Conservation (phyloP, 2,329 filamentous ascomycete species). For the Sphaerostilbella broomeana region DNA sequence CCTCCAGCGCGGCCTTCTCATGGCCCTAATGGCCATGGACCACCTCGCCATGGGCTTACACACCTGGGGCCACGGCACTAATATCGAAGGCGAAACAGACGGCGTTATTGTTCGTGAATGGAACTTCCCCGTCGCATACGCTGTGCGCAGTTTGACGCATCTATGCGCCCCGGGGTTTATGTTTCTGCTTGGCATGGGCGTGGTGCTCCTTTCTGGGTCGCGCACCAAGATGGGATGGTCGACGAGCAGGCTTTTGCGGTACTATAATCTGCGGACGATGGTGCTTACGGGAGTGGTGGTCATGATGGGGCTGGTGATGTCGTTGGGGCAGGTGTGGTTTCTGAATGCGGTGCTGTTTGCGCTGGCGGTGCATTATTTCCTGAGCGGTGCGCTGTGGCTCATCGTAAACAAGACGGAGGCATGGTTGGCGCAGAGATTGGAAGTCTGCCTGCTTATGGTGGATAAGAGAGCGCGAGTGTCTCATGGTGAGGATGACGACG, state of each 20-base stretch:
- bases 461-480: slow-evolving; percentile 7
- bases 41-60: slow-evolving; percentile 34
- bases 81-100: slow-evolving; percentile 30
- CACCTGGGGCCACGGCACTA: slow-evolving; percentile 36
- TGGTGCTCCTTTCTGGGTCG: slow-evolving; percentile 39
- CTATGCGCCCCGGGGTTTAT: slow-evolving; percentile 41
- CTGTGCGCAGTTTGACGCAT: slow-evolving; percentile 37
- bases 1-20: slow-evolving; percentile 38
- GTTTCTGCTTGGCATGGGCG: slow-evolving; percentile 39
- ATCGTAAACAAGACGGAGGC: slow-evolving; percentile 29
- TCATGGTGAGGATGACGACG: slow-evolving; percentile 21
- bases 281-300: slow-evolving; percentile 30
- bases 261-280: slow-evolving; percentile 32
- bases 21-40: slow-evolving; percentile 39
- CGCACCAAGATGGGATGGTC: slow-evolving; percentile 35
- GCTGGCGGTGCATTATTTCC: slow-evolving; percentile 38
- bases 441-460: slow-evolving; percentile 5
- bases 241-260: slow-evolving; percentile 26
- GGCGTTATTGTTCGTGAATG: slow-evolving; percentile 28
- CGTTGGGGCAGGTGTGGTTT: slow-evolving; percentile 33
- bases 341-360: slow-evolving; percentile 39
- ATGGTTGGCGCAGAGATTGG: slow-evolving; percentile 22
- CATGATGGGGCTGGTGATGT: slow-evolving; percentile 26
- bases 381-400: slow-evolving; percentile 38
- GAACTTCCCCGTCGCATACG: slow-evolving; percentile 33